These are phyloP conservation scores for Fusarium avenaceum DNA, from an alignment of 2,329 filamentous ascomycete species.

Conservation along the genomic window DNA sequence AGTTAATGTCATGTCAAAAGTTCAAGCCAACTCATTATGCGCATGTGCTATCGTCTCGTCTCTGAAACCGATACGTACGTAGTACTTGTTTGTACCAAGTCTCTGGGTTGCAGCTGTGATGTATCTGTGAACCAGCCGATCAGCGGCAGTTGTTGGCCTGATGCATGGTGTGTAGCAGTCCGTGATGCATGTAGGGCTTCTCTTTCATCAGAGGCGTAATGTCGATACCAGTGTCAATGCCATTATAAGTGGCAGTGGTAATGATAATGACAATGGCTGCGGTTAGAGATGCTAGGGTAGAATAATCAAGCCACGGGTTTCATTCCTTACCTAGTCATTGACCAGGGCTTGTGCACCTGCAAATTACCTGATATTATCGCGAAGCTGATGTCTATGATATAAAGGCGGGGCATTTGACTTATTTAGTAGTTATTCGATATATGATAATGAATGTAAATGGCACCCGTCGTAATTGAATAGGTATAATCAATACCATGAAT, in stretches of 20 bases:
- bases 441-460: background rate
- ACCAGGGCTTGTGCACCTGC: slow-evolving; percentile 26
- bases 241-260: background rate
- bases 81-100: slow-evolving; percentile 23
- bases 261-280: background rate
- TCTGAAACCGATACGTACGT: slow-evolving; percentile 25
- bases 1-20: slow-evolving; percentile 1
- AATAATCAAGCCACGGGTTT: slow-evolving; percentile 28
- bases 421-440: background rate
- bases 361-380: slow-evolving; percentile 13
- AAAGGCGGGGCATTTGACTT: background rate
- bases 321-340: slow-evolving; percentile 20
- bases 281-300: slow-evolving; percentile 19
- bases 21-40: background rate
- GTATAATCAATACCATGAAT: slow-evolving; percentile 10
- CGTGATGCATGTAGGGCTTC: slow-evolving; percentile 6
- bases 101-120: slow-evolving; percentile 21
- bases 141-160: slow-evolving; percentile 21
- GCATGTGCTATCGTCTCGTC: slow-evolving; percentile 4
- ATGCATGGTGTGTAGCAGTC: slow-evolving; percentile 11
- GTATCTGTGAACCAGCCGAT: slow-evolving; percentile 21
- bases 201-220: slow-evolving; percentile 23
- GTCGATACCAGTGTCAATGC: slow-evolving; percentile 3
- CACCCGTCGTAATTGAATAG: slow-evolving; percentile 1
- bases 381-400: background rate